These are phyloP conservation scores for Candida xiaguanensis DNA, from an alignment of 805 yeast species.

Conservation along the genomic window DNA sequence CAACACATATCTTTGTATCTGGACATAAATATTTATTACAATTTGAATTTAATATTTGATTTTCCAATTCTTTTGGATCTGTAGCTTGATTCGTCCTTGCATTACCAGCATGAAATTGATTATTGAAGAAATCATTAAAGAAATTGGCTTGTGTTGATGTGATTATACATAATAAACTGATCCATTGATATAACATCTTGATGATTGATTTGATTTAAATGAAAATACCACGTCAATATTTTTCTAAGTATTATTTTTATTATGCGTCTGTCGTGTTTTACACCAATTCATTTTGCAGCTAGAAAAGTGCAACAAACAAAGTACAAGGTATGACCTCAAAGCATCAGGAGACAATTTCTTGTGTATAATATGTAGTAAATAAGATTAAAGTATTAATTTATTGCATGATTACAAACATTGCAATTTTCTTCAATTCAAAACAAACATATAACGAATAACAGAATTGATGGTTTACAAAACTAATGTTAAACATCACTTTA, in stretches of 20 bases:
- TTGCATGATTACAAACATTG: no score
- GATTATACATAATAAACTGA: neutral
- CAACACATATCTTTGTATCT: conserved; percentile 78
- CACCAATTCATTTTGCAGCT: no score
- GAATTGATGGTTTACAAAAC: no score
- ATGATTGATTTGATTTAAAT: neutral
- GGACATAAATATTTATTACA: conserved; percentile 78
- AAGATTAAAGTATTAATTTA: no score
- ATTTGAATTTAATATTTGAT: conserved; percentile 31
- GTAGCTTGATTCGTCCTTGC: conserved; percentile 22
- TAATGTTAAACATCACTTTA: no score
- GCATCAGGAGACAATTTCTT: no score
- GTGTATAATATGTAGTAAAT: no score
- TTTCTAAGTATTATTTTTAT: neutral
- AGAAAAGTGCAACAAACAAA: no score
- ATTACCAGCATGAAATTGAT: conserved; percentile 14
- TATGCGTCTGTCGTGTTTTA: neutral
- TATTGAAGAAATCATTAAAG: conserved; percentile 32
- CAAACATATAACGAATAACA: no score
- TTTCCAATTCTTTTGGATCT: conserved; percentile 35
- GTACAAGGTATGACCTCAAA: no score
- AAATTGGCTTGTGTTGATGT: conserved; percentile 13
- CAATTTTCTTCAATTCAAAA: no score
- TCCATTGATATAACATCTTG: neutral
- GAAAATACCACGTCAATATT: conserved; percentile 2